A percentile compares a stretch with the other conserved stretches of the same genome.
These are phyloP conservation scores for Corynascus novoguineensis DNA, from an alignment of 495 filamentous ascomycete genomes.

Conservation along the genomic window DNA sequence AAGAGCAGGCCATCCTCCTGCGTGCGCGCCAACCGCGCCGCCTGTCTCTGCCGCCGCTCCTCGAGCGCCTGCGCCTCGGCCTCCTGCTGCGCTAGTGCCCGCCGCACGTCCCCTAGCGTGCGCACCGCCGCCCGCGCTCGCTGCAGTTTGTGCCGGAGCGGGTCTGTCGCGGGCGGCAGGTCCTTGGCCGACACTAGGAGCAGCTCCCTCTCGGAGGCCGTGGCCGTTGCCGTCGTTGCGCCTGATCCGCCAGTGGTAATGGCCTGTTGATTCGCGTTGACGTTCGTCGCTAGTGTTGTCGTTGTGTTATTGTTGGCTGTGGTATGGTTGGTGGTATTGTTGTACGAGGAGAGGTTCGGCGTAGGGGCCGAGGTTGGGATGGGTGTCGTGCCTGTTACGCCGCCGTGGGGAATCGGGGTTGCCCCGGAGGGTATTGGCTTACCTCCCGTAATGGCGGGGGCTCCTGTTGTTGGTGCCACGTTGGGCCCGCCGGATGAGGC, in stretches of 20 bases:
- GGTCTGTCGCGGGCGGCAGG: slow-evolving; percentile 65
- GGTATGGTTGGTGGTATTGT: neutral
- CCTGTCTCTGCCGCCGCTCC: slow-evolving; percentile 56
- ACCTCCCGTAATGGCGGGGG: slow-evolving; percentile 13
- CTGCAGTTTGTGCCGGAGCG: slow-evolving; percentile 72
- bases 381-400: slow-evolving; percentile 30
- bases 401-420: slow-evolving; percentile 20
- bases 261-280: neutral
- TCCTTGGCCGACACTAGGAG: slow-evolving; percentile 77
- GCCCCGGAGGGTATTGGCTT: slow-evolving; percentile 1
- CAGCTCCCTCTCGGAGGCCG: slow-evolving; percentile 13
- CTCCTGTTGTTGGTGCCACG: slow-evolving; percentile 17
- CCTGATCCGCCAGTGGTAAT: neutral
- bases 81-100: slow-evolving; percentile 71
- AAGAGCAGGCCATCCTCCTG: slow-evolving; percentile 39
- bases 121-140: slow-evolving; percentile 65
- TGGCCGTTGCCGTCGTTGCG: slow-evolving; percentile 14
- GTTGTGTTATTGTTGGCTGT: slow-evolving; percentile 1
- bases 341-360: neutral
- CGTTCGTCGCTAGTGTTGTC: neutral
- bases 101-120: slow-evolving; percentile 65
- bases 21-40: slow-evolving; percentile 45
- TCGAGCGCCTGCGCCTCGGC: slow-evolving; percentile 73
- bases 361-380: slow-evolving; percentile 24
- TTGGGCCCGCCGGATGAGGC: slow-evolving; percentile 7